phyloP scores from a whole-genome alignment of 129 eudicot species.

The Lonicera japonica region DNA sequence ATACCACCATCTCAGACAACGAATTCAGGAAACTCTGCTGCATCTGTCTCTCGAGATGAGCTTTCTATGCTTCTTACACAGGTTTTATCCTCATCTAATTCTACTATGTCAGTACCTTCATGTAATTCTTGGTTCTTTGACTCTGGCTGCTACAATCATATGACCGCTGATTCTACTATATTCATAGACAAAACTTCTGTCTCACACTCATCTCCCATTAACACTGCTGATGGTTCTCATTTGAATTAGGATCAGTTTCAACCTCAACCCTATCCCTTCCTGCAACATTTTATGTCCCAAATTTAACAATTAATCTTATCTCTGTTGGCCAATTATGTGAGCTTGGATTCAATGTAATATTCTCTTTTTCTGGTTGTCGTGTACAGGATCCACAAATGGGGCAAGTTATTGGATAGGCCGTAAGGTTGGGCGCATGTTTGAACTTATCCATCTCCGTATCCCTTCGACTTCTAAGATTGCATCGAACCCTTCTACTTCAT shows the following conservation, averaged over 20 bases:
- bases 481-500: neutral
- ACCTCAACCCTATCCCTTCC: neutral
- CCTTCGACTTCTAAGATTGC: neutral
- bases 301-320: conserved; percentile 1
- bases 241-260: neutral
- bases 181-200: neutral
- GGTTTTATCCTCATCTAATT: neutral
- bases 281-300: conserved; percentile 1
- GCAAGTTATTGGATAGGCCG: conserved; percentile 9
- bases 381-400: conserved; percentile 13
- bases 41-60: too few species aligned
- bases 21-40: too few species aligned
- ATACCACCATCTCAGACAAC: too few species aligned
- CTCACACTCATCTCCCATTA: neutral
- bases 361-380: conserved; percentile 6
- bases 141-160: conserved; percentile 10
- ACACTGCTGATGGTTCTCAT: conserved; percentile 3
- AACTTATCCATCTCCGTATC: neutral
- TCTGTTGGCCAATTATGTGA: conserved; percentile 13
- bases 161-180: neutral
- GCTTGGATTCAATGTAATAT: neutral
- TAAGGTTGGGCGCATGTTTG: conserved; percentile 11
- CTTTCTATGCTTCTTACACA: neutral
- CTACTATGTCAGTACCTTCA: neutral
- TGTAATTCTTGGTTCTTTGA: conserved; percentile 15